Evolutionary conservation across 176 grass and related monocot genomes (phyloP).

Genomic region (Guadua angustifolia): DNA sequence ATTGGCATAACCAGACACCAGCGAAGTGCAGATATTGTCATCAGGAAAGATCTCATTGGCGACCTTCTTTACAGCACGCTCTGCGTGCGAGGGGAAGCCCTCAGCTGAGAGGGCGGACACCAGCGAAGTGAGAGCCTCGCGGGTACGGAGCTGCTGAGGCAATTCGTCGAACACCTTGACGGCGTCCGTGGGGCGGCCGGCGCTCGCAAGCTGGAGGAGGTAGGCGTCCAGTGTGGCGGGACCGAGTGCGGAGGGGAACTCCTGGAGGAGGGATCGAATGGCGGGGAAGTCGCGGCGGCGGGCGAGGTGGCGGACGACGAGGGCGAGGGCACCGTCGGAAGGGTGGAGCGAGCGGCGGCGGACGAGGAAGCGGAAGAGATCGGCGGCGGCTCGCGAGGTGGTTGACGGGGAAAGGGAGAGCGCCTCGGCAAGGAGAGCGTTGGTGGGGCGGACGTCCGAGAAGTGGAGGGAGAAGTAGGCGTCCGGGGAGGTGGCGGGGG

Average conservation of each 20-base stretch:
- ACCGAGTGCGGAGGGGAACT: conserved; percentile 66
- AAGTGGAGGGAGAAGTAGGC: conserved; percentile 87
- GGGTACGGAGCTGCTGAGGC: conserved; percentile 47
- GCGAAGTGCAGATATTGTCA: conserved; percentile 70
- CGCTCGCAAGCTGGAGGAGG: conserved; percentile 54
- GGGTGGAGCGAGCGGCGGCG: conserved; percentile 70
- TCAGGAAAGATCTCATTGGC: conserved; percentile 81
- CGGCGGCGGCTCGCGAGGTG: conserved; percentile 60
- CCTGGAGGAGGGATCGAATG: conserved; percentile 60
- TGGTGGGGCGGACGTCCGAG: conserved; percentile 85
- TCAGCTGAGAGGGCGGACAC: conserved; percentile 59
- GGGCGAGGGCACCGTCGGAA: conserved; percentile 62
- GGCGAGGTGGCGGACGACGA: conserved; percentile 73
- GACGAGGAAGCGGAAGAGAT: conserved; percentile 87
- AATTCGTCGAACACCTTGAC: conserved; percentile 75
- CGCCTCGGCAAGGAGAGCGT: conserved; percentile 64
- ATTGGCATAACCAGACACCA: conserved; percentile 83
- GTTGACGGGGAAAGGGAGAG: conserved; percentile 69
- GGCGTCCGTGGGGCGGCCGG: conserved; percentile 66
- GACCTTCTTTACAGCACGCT: conserved; percentile 67
- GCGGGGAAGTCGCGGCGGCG: conserved; percentile 84
- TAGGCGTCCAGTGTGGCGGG: conserved; percentile 57
- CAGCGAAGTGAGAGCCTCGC: conserved; percentile 55
- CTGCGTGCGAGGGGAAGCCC: conserved; percentile 69
- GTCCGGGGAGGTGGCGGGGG: conserved; percentile 54